Conservation (phyloP, 495 filamentous ascomycete species). For the Trypethelium eluteriae region DNA sequence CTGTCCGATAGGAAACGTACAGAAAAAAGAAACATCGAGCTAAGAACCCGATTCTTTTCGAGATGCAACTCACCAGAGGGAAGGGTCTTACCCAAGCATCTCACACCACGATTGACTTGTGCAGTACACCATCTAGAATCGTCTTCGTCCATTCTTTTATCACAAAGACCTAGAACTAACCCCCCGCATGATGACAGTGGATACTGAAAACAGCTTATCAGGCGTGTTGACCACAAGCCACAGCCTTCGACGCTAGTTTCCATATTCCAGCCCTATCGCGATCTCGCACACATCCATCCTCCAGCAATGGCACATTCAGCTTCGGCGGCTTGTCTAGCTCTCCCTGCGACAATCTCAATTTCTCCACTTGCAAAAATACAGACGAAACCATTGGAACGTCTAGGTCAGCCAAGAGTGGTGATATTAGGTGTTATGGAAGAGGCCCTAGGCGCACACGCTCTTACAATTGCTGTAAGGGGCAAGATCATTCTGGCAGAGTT, state of each 20-base stretch:
- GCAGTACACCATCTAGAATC: conserved; percentile 47
- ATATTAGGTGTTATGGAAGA: conserved; percentile 48
- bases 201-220: no score
- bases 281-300: conserved; percentile 42
- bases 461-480: conserved; percentile 46
- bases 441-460: conserved; percentile 41
- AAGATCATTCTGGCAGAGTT: conserved; percentile 39
- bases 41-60: conserved; percentile 17
- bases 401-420: conserved; percentile 52
- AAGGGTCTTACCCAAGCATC: conserved; percentile 34
- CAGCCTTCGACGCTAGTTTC: conserved; percentile 45
- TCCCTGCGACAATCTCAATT: conserved; percentile 45
- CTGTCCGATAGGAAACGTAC: conserved; percentile 48
- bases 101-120: conserved; percentile 53
- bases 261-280: conserved; percentile 45
- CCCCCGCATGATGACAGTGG: no score
- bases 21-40: conserved; percentile 8
- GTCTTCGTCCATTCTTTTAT: conserved; percentile 4
- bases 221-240: neutral
- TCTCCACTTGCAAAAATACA: conserved; percentile 48
- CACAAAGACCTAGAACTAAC: no score
- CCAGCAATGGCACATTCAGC: conserved; percentile 50
- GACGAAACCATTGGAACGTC: conserved; percentile 41
- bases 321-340: conserved; percentile 35
- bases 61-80: no score